Conservation (phyloP, 75 land plant genomes). For the Pinus albicaulis region DNA sequence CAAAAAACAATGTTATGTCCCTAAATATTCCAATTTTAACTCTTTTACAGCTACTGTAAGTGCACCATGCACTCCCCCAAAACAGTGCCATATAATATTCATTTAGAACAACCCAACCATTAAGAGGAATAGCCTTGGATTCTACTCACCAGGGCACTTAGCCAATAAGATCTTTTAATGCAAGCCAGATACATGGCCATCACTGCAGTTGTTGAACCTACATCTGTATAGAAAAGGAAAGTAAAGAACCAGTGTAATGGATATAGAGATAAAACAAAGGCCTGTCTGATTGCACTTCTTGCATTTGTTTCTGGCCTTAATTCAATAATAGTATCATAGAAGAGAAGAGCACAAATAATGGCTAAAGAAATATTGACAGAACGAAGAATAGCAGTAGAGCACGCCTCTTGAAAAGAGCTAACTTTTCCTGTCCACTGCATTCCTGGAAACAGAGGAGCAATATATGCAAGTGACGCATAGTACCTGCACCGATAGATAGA, state of each 20-base stretch:
- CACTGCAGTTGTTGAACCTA: constrained; percentile 88
- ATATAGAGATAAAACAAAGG: constrained; percentile 60
- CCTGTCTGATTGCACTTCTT: constrained; percentile 41
- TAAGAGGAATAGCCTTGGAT: not conserved
- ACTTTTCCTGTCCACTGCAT: constrained; percentile 20
- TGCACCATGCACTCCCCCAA: not conserved
- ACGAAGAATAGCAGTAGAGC: constrained; percentile 67
- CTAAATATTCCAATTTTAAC: not conserved
- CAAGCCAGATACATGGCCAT: constrained; percentile 85
- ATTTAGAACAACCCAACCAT: constrained; percentile 8
- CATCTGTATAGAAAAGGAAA: constrained; percentile 80
- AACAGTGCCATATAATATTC: not conserved
- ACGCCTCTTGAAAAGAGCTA: constrained; percentile 38
- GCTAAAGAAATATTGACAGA: constrained; percentile 62
- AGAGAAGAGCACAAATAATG: constrained; percentile 60
- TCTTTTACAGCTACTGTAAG: not conserved
- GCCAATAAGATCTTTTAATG: constrained; percentile 65
- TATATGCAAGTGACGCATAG: constrained; percentile 65
- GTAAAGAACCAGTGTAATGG: constrained; percentile 93
- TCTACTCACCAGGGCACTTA: constrained; percentile 72
- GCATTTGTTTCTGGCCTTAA: constrained; percentile 52
- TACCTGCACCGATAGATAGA: constrained; percentile 53
- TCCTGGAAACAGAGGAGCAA: constrained; percentile 61
- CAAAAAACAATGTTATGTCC: not conserved
- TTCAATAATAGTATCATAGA: constrained; percentile 44